A percentile compares a stretch with the other conserved stretches of the same genome.
phyloP scores from a whole-genome alignment of 352 stramenopile species.

The Globisporangium emineosum region DNA sequence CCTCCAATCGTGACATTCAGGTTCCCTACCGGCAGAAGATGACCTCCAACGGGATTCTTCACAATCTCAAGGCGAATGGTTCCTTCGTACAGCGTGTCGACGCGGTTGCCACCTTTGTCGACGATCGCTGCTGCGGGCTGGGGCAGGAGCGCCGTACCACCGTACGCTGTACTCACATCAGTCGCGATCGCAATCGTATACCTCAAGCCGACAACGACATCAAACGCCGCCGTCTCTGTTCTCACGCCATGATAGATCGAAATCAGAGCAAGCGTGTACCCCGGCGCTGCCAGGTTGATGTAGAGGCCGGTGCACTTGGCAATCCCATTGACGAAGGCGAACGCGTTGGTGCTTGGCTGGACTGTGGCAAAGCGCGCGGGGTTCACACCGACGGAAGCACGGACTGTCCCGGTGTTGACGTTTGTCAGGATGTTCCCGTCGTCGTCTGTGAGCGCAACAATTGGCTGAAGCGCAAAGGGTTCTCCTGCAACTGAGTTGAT shows the following conservation, averaged over 20 bases:
- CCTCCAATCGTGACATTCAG: conserved; percentile 53
- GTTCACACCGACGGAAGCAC: conserved; percentile 49
- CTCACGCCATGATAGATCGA: conserved; percentile 67
- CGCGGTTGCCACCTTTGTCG: conserved; percentile 73
- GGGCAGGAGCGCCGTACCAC: conserved; percentile 69
- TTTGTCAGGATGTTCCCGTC: conserved; percentile 70
- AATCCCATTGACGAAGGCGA: conserved; percentile 75
- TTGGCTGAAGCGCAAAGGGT: conserved; percentile 50
- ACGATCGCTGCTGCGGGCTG: conserved; percentile 77
- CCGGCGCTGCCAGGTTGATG: conserved; percentile 57
- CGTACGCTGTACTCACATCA: conserved; percentile 77
- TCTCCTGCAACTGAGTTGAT: conserved; percentile 61
- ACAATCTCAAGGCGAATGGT: conserved; percentile 64
- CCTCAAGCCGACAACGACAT: conserved; percentile 58
- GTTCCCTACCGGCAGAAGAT: conserved; percentile 40
- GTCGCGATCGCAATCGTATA: conserved; percentile 62
- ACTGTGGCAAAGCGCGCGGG: conserved; percentile 52
- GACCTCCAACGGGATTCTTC: conserved; percentile 52
- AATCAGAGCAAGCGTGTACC: conserved; percentile 68
- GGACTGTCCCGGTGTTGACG: conserved; percentile 51
- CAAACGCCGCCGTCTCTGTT: conserved; percentile 67
- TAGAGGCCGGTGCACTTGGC: conserved; percentile 67
- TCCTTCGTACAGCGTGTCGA: conserved; percentile 39
- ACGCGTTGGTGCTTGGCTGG: conserved; percentile 38
- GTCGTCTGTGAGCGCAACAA: conserved; percentile 73